A percentile compares a stretch with the other conserved stretches of the same genome.
These are phyloP conservation scores for Penicillium concentricum DNA, from an alignment of 2,329 filamentous ascomycete species.

Conservation along the genomic window DNA sequence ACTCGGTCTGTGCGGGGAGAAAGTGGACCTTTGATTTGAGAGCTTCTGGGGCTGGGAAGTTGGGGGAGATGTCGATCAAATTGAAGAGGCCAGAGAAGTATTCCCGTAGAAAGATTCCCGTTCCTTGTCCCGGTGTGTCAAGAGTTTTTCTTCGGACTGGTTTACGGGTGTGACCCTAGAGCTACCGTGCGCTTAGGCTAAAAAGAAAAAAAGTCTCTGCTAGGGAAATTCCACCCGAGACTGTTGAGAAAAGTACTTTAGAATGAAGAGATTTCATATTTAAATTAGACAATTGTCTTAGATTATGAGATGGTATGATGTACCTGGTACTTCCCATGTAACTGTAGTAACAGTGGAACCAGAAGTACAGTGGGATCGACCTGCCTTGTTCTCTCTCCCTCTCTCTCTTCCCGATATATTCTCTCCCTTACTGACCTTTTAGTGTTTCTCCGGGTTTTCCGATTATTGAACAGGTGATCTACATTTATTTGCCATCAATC, in stretches of 20 bases:
- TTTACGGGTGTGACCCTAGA: background rate
- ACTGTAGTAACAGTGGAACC: background rate
- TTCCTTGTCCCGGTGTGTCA: conserved; percentile 5
- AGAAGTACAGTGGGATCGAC: background rate
- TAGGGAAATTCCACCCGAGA: conserved; percentile 8
- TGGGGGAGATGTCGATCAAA: background rate
- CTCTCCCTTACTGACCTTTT: no score
- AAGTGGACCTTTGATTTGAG: conserved; percentile 7
- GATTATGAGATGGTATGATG: background rate
- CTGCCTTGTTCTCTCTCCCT: no score
- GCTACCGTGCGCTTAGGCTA: background rate
- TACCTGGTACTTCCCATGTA: background rate
- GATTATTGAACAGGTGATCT: background rate
- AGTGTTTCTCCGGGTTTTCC: background rate
- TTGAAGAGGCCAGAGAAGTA: background rate
- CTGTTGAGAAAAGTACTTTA: background rate
- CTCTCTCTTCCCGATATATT: background rate
- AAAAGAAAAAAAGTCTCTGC: background rate
- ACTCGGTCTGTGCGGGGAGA: conserved; percentile 28
- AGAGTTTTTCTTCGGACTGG: conserved; percentile 6
- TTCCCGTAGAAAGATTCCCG: background rate
- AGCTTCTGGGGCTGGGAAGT: conserved; percentile 1
- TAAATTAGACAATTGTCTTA: background rate
- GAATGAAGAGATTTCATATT: background rate
- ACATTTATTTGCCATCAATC: background rate